Evolutionary conservation across 2,329 filamentous ascomycete genomes (phyloP), one percentile per base, ranked within the genome.

Genomic region (Ophioceras dolichostomum): DNA sequence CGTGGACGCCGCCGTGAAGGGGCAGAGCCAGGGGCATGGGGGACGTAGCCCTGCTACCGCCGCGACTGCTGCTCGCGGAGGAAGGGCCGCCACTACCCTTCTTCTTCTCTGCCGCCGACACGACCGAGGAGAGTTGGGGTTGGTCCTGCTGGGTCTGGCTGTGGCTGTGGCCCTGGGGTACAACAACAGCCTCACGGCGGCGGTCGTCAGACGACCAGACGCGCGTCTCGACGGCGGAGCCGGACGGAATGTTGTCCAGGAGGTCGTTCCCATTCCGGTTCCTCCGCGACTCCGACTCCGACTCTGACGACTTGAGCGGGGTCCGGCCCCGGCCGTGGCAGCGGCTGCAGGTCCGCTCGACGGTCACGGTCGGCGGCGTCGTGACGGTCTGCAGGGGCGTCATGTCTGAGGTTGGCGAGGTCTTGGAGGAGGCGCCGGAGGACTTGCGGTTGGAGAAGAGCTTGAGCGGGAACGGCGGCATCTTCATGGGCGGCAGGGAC

Each of bases 191-290:
- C 13, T 10, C 32, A 12, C 19, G 12, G 19, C 12, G 19, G 6
- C 20, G 9, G 18, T 37, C 35, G 19, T 31, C 28, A n/a, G n/a
- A n/a, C 9, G 28, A 32, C 35, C 35, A 37, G n/a, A 37, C 27
- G 10, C 35, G n/a, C 14, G 35, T 37, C 35, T 37, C 35, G 28
- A 37, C 35, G 7, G 18, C 1, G 3, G 35, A 37, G 28, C 35
- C 26, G 4, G 27, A 17, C 14, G 35, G 35, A 6, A 27, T 37
- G 18, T 19, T 18, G 6, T 37, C 14, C 35, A 27, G 24, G 22
- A 12, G 8, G 22, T 2, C 19, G 28, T 17, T 4, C n/a, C n/a
- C 21, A 17, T 12, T 32, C 16, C 10, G 18, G 31, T 12, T 12
- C 22, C 22, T 7, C 22, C 22, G 22, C 8, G 8, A 7, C 8